A percentile compares a stretch with the other conserved stretches of the same genome.
Conservation (phyloP, 179 eudicot species). For the Amaranthus tricolor region DNA sequence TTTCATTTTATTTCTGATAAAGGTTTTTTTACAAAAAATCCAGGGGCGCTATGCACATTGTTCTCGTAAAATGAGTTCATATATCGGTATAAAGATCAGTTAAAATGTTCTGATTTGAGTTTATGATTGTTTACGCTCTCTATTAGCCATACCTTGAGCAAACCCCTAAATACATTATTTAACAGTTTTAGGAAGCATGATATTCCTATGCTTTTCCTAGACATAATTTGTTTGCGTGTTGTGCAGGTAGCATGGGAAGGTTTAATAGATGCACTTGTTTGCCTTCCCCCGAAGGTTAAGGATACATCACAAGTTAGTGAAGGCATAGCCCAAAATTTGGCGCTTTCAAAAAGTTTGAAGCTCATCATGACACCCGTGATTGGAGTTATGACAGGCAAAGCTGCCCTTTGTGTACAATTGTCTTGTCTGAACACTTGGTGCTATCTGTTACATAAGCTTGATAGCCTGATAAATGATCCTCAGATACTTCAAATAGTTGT, state of each 20-base stretch:
- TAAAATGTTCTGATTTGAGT: not conserved
- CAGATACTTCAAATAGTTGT: slow-evolving; percentile 42
- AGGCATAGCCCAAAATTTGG: slow-evolving; percentile 30
- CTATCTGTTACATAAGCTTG: slow-evolving; percentile 79
- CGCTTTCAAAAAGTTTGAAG: slow-evolving; percentile 50
- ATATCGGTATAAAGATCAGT: not conserved
- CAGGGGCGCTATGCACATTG: not conserved
- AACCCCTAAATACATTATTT: not conserved
- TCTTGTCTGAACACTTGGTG: slow-evolving; percentile 85
- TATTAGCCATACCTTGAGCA: slow-evolving; percentile 12
- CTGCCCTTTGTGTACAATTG: slow-evolving; percentile 58
- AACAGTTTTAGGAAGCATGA: not conserved
- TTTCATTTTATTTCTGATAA: not conserved
- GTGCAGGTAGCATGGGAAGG: slow-evolving; percentile 94
- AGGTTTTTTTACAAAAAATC: not conserved
- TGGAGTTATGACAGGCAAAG: slow-evolving; percentile 65
- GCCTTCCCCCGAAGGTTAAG: slow-evolving; percentile 31
- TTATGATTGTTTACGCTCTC: not conserved
- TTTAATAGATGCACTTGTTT: slow-evolving; percentile 71
- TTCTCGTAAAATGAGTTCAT: not conserved
- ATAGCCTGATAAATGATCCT: slow-evolving; percentile 47
- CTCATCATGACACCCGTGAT: slow-evolving; percentile 85
- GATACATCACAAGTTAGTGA: slow-evolving; percentile 25
- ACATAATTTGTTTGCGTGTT: slow-evolving; percentile 10
- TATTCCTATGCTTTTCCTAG: not conserved